Base-by-base conservation (phyloP, 495 filamentous ascomycete species). In the Penicillium cosmopolitanum region DNA sequence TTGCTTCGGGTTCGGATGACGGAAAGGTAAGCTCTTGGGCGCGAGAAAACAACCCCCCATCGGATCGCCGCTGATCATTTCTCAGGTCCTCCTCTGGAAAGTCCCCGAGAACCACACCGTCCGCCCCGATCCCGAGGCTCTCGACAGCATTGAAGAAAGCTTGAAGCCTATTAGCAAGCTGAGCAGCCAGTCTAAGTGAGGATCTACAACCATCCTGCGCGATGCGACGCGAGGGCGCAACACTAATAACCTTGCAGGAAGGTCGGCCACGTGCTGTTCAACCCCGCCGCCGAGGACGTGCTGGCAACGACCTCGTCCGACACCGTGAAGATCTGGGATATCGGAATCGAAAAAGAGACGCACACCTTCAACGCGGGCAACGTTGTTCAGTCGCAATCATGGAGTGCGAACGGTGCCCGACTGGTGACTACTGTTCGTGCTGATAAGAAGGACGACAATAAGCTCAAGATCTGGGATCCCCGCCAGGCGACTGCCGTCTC, bases 201-300 rank as follows among this genome's bases (percentile, higher is more conserved):
- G 50, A 53, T 34, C 8, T 3, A 16, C 35, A 4, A 28, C 46
- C 21, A 23, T 48, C 25, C 11, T 36, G 18, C 31, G 6, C 10
- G 12, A 13, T 6, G 18, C 42, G 53, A 56, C 28, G 52, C 19
- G 35, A 60, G 51, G 33, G 40, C 35, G 33, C 18, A 48, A 25
- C 44, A 38, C 60, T 69, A 57, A 68, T 47, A 23, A 53, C 55
- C 21, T 43, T 59, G 57, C 66, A 94, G 93, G 66, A 98, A 98
- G 73, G 87, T 98, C 60, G 95, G 95, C 31, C 96, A 98, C 74
- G 93, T 98, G 60, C 84, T 97, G 52, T 98, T 98, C 82, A 97
- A 98, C 76, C 94, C 96, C 50, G 88, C 94, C 28, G 96, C 96
- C 54, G 93, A 96, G 68, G 96, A 95, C 72, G 88, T 98, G 64